Evolutionary conservation across 2,329 filamentous ascomycete genomes (phyloP), one percentile per base, ranked within the genome.

Genomic region (Aspergillaceae sp.): DNA sequence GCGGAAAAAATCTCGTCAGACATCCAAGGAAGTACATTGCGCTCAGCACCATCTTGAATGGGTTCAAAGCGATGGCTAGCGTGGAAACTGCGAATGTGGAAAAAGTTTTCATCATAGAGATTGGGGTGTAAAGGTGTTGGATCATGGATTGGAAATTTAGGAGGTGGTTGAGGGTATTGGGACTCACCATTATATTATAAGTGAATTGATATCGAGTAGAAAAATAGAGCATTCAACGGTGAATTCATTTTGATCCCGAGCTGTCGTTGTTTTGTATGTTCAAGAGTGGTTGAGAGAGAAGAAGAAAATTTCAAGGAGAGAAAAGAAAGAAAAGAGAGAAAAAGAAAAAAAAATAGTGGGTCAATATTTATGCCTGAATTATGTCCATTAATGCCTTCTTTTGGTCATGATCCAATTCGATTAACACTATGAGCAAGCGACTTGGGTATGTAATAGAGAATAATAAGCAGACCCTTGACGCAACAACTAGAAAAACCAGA

Each of bases 71-170:
- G 48, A 50, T 46, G 48, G 45, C 48, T 50, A 50, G 48, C 48
- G 48, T 50, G 48, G 45, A 50, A 50, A 50, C 48, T 50, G 48
- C 46, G 46, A 52, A 52, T 44, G 48, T 52, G 44, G 50, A 44
- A 49, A 52, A 48, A 37, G 37, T 44, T 48, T 48, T 44, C 43
- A 47, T 49, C 44, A 45, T 41, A 40, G 26, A 33, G 33, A 40
- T 27, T 27, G 10, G 38, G 38, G n/a, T 32, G 5, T 27, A 19
- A 19, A 19, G 19, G 19, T 19, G 19, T 19, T 19, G 19, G 19
- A 19, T 19, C 19, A 19, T 19, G 19, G 19, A 19, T 19, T 19
- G 19, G 19, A 19, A 19, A 19, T 19, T 19, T 19, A 19, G 19
- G 19, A 19, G 19, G 19, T 19, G 19, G 29, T 42, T 29, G 40